phyloP scores from a whole-genome alignment of 768 basidiomycete genomes.

The Phylloporus sp. region DNA sequence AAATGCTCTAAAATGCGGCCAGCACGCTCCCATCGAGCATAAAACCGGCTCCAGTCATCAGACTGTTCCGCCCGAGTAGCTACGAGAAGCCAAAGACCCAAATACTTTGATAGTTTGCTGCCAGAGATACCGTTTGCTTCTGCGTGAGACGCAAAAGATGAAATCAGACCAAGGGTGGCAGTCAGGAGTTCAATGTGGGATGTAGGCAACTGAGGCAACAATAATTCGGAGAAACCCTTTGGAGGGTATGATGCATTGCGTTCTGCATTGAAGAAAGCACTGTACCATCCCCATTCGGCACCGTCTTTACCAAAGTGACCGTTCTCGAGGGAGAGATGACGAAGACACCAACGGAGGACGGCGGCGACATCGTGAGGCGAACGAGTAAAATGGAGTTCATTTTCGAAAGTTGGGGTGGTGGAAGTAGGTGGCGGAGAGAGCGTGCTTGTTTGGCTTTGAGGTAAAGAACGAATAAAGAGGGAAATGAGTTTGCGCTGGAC shows the following conservation, averaged over 20 bases:
- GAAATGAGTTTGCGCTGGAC: constrained; percentile 68
- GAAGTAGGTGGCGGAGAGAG: constrained; percentile 48
- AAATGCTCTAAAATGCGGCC: constrained; percentile 74
- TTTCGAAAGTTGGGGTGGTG: constrained; percentile 50
- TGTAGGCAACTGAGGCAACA: constrained; percentile 56
- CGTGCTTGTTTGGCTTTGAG: constrained; percentile 41
- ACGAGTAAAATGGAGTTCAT: constrained; percentile 58
- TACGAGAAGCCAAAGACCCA: constrained; percentile 69
- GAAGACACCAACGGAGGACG: constrained; percentile 75
- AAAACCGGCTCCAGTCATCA: constrained; percentile 63
- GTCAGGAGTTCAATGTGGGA: constrained; percentile 56
- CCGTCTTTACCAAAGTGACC: constrained; percentile 52
- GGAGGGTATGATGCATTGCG: constrained; percentile 54
- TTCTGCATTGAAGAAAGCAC: constrained; percentile 56
- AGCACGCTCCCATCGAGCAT: constrained; percentile 67
- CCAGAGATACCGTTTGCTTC: constrained; percentile 72
- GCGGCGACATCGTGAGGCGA: constrained; percentile 76
- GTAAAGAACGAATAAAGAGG: constrained; percentile 61
- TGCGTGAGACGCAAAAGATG: constrained; percentile 64
- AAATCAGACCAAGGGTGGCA: constrained; percentile 55
- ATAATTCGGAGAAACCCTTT: constrained; percentile 55
- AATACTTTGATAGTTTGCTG: constrained; percentile 68
- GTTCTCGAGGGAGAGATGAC: constrained; percentile 63
- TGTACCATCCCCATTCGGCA: constrained; percentile 64
- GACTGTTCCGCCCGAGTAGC: constrained; percentile 41